Conservation (phyloP, 495 filamentous ascomycete genomes). For the Neurospora sp. region DNA sequence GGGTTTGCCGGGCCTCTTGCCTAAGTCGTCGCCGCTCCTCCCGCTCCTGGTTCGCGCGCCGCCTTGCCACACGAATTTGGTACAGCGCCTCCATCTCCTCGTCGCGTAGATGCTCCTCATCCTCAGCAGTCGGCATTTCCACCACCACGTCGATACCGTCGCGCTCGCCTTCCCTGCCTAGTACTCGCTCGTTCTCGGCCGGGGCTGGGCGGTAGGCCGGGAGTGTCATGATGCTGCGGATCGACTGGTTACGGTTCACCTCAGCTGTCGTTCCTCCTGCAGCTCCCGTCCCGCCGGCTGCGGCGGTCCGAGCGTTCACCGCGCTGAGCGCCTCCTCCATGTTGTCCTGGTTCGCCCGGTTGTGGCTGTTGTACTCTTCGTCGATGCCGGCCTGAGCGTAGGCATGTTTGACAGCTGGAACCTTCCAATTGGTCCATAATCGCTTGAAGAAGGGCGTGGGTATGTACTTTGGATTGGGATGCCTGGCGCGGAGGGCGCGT, state of each 20-base stretch:
- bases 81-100: constrained; percentile 89
- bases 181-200: constrained; percentile 67
- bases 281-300: constrained; percentile 6
- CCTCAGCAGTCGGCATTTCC: constrained; percentile 46
- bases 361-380: constrained; percentile 15
- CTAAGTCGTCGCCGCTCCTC: constrained; percentile 58
- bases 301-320: constrained; percentile 1
- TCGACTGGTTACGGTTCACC: constrained; percentile 72
- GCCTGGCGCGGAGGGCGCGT: constrained; percentile 12
- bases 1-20: constrained; percentile 57
- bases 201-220: constrained; percentile 64
- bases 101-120: constrained; percentile 74
- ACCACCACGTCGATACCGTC: constrained; percentile 86
- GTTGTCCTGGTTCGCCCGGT: constrained; percentile 13
- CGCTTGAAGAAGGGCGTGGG: constrained; percentile 48
- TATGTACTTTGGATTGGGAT: constrained; percentile 45
- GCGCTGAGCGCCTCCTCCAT: constrained; percentile 8
- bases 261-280: constrained; percentile 17
- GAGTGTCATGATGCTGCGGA: constrained; percentile 86
- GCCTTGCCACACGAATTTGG: constrained; percentile 72
- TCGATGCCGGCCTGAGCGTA: constrained; percentile 15
- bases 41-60: constrained; percentile 63
- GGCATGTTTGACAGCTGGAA: constrained; percentile 2
- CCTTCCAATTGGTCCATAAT: constrained; percentile 51
- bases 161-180: constrained; percentile 84